Evolutionary conservation across 345 rosid species (phyloP).

Genomic region (Aurinia saxatilis): DNA sequence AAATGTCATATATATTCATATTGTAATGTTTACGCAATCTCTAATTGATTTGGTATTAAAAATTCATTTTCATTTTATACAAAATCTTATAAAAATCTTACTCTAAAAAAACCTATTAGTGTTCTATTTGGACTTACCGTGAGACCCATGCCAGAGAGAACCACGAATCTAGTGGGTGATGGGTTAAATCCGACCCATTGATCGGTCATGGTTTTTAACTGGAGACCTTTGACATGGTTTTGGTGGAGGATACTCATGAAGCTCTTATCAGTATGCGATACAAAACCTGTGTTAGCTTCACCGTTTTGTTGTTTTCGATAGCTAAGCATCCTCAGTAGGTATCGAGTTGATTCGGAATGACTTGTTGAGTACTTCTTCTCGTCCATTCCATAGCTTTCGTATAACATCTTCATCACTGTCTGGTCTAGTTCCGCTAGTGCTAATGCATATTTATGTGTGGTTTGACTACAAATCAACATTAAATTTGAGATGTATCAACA

Average conservation of each 20-base stretch:
- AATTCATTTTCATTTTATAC: too few species aligned
- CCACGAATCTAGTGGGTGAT: slow-evolving; percentile 46
- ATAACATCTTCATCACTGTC: slow-evolving; percentile 48
- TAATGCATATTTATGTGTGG: slow-evolving; percentile 33
- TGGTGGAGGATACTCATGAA: slow-evolving; percentile 54
- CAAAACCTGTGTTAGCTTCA: slow-evolving; percentile 39
- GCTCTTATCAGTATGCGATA: slow-evolving; percentile 54
- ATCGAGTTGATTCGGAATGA: slow-evolving; percentile 32
- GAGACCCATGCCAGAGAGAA: slow-evolving; percentile 55
- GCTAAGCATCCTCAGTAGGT: slow-evolving; percentile 46
- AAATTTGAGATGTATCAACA: not conserved
- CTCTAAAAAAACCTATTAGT: too few species aligned
- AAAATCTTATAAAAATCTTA: too few species aligned
- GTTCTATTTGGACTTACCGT: slow-evolving; percentile 32
- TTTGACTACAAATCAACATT: slow-evolving; percentile 17
- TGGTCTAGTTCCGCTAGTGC: slow-evolving; percentile 37
- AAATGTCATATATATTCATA: too few species aligned
- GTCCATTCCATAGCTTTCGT: slow-evolving; percentile 50
- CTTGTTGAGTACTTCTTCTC: slow-evolving; percentile 29
- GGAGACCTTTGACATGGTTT: slow-evolving; percentile 45
- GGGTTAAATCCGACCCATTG: slow-evolving; percentile 37
- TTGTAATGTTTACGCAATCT: too few species aligned
- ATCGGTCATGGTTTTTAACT: slow-evolving; percentile 37
- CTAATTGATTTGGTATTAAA: too few species aligned
- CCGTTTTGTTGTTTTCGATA: slow-evolving; percentile 31